phyloP scores from a whole-genome alignment of 441 rosid genomes.

The Adansonia grandidieri region DNA sequence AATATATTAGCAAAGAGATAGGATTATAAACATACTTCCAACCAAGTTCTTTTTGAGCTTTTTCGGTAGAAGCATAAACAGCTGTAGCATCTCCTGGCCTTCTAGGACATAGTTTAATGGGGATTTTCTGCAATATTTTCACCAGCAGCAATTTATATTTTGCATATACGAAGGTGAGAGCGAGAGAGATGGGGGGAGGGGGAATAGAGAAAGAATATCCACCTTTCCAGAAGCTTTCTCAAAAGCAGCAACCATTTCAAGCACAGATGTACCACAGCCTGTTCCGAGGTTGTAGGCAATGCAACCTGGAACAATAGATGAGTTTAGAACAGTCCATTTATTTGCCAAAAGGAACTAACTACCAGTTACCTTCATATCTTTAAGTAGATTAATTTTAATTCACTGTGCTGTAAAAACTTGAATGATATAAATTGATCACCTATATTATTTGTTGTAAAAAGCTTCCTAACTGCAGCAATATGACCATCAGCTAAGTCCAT shows the following conservation, averaged over 20 bases:
- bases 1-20: background rate
- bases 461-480: slow-evolving; percentile 63
- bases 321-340: background rate
- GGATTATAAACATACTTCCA: slow-evolving; percentile 61
- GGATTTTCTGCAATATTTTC: slow-evolving; percentile 68
- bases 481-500: slow-evolving; percentile 85
- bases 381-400: background rate
- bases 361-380: background rate
- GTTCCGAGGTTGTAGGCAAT: slow-evolving; percentile 68
- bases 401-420: background rate
- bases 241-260: slow-evolving; percentile 73
- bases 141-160: background rate
- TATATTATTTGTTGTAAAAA: slow-evolving; percentile 48
- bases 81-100: slow-evolving; percentile 90
- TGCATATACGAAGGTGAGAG: slow-evolving; percentile 1
- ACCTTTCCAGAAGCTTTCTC: slow-evolving; percentile 91
- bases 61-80: slow-evolving; percentile 75
- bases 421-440: slow-evolving; percentile 35
- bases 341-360: slow-evolving; percentile 9
- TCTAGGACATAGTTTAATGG: slow-evolving; percentile 71
- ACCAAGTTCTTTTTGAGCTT: slow-evolving; percentile 85
- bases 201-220: slow-evolving; percentile 12
- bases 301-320: slow-evolving; percentile 46
- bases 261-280: slow-evolving; percentile 70
- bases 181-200: background rate